Evolutionary conservation across 2,329 filamentous ascomycete genomes (phyloP).

Genomic region (Penicillium sclerotiorum): DNA sequence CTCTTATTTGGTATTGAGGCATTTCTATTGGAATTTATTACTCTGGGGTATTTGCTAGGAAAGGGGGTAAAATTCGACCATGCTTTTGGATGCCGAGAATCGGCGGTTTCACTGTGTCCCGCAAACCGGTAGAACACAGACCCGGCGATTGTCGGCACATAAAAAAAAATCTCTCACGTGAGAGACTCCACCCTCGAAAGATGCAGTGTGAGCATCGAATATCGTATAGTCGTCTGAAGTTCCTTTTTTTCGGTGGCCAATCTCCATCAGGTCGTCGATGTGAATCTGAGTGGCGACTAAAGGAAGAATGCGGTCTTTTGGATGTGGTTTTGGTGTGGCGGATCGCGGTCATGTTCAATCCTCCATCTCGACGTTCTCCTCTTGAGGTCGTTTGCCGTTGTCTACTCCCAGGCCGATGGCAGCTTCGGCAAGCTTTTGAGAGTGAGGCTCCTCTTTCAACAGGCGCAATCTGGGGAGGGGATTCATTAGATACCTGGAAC

Average conservation of each 20-base stretch:
- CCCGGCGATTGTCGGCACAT: slow-evolving; percentile 36
- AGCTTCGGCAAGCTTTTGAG: slow-evolving; percentile 82
- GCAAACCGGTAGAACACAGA: slow-evolving; percentile 30
- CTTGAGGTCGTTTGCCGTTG: slow-evolving; percentile 56
- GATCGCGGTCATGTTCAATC: slow-evolving; percentile 22
- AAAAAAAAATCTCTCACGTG: slow-evolving; percentile 26
- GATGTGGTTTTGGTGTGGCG: not conserved
- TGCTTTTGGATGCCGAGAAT: slow-evolving; percentile 27
- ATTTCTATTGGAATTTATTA: slow-evolving; percentile 30
- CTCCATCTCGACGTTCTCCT: slow-evolving; percentile 47
- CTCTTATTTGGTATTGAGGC: slow-evolving; percentile 28
- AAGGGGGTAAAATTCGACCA: slow-evolving; percentile 33
- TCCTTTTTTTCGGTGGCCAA: slow-evolving; percentile 4
- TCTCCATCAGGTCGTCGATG: not conserved
- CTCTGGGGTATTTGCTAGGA: slow-evolving; percentile 29
- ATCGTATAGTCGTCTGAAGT: slow-evolving; percentile 16
- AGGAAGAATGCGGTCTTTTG: not conserved
- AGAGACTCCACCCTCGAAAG: slow-evolving; percentile 18
- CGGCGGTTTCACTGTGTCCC: slow-evolving; percentile 31
- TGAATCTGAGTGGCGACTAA: not conserved
- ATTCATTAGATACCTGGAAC: slow-evolving; percentile 7
- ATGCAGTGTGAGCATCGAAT: slow-evolving; percentile 8
- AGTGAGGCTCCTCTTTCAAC: slow-evolving; percentile 81
- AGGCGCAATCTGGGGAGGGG: slow-evolving; percentile 67
- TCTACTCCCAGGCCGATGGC: slow-evolving; percentile 69